A percentile compares a stretch with the other conserved stretches of the same genome.
These are phyloP conservation scores for Venturia aucupariae DNA, from an alignment of 2,329 filamentous ascomycete species.

Conservation along the genomic window DNA sequence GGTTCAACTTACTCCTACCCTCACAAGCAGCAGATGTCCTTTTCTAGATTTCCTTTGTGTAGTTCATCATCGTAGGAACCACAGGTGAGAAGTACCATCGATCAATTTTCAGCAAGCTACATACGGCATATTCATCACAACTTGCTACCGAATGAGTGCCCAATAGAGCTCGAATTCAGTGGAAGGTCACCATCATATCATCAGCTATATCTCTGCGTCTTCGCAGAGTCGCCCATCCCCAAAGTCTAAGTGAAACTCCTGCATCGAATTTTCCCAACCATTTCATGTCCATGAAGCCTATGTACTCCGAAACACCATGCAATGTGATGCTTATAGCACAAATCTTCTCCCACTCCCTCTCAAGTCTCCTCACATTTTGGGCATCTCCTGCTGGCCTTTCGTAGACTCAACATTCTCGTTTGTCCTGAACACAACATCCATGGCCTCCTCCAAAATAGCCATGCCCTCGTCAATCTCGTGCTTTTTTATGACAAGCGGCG, in stretches of 20 bases:
- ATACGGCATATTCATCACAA: too few relatives aligned
- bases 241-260: background rate
- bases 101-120: too few relatives aligned
- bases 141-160: too few relatives aligned
- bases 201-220: background rate
- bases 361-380: background rate
- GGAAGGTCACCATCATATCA: background rate
- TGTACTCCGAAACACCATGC: background rate
- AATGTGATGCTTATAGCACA: background rate
- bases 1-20: too few relatives aligned
- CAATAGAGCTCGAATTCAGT: too few relatives aligned
- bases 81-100: too few relatives aligned
- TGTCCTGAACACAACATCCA: slow-evolving; percentile 27
- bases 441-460: slow-evolving; percentile 61
- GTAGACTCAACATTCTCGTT: background rate
- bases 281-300: background rate
- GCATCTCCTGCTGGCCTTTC: slow-evolving; percentile 13
- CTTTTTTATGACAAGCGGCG: slow-evolving; percentile 70
- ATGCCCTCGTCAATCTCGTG: slow-evolving; percentile 73
- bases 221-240: background rate
- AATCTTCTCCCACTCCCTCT: background rate
- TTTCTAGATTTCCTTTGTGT: too few relatives aligned
- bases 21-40: too few relatives aligned
- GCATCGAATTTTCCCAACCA: background rate
- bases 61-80: too few relatives aligned